Evolutionary conservation across 225 moss, liverwort and hornwort species (phyloP).

Genomic region (Sphagnum contortum): DNA sequence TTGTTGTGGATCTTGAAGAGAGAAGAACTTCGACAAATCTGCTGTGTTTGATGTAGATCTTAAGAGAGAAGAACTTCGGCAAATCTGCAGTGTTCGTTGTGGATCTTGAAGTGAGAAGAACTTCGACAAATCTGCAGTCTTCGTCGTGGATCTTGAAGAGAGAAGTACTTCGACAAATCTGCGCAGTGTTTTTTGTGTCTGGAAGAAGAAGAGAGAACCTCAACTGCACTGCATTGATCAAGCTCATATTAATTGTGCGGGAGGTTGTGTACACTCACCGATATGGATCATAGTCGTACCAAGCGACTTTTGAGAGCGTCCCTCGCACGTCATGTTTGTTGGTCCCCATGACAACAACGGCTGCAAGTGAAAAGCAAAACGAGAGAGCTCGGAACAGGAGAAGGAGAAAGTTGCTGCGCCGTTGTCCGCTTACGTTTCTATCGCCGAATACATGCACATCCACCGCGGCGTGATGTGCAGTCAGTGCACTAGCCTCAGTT

Average conservation of each 20-base stretch:
- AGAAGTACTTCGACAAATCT: too few species aligned
- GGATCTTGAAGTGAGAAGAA: too few species aligned
- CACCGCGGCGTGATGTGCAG: not conserved
- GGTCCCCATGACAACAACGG: constrained; percentile 51
- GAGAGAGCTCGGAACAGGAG: constrained; percentile 37
- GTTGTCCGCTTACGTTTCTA: constrained; percentile 17
- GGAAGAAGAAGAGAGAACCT: too few species aligned
- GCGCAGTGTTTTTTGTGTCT: too few species aligned
- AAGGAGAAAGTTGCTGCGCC: constrained; percentile 36
- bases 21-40: too few species aligned
- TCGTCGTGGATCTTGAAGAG: too few species aligned
- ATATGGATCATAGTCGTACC: constrained; percentile 54
- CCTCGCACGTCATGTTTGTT: constrained; percentile 27
- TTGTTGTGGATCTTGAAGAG: too few species aligned
- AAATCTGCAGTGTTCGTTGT: too few species aligned
- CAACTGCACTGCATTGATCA: too few species aligned
- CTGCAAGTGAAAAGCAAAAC: constrained; percentile 37
- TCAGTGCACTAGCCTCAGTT: not conserved
- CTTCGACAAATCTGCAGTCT: too few species aligned
- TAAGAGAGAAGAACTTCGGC: too few species aligned
- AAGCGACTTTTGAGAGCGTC: constrained; percentile 22
- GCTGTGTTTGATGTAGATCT: too few species aligned
- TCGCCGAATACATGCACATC: constrained; percentile 51
- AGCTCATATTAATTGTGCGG: not conserved
- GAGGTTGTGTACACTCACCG: constrained; percentile 20